A percentile compares a stretch with the other conserved stretches of the same genome.
These are phyloP conservation scores for Pestalotiopsis sp. DNA, from an alignment of 2,329 filamentous ascomycete genomes.

Conservation along the genomic window DNA sequence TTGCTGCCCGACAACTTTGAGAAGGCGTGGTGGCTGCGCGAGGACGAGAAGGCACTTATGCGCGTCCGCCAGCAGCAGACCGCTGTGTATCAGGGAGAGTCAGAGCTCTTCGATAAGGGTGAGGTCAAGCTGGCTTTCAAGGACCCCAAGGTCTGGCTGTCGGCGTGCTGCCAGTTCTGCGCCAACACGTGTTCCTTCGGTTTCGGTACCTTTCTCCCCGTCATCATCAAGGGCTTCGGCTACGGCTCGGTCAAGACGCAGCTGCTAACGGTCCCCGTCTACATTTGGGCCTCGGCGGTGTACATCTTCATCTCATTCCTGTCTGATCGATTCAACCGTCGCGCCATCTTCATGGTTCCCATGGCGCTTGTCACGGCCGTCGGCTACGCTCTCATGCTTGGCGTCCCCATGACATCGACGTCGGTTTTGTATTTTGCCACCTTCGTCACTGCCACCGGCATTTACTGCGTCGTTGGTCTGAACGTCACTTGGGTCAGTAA, in stretches of 20 bases:
- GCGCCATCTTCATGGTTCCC: constrained; percentile 17
- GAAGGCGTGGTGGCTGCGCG: constrained; percentile 17
- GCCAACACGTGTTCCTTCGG: constrained; percentile 13
- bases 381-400: constrained; percentile 16
- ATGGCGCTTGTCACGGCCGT: constrained; percentile 11
- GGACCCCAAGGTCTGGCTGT: constrained; percentile 19
- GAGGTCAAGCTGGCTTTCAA: constrained; percentile 20
- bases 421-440: constrained; percentile 19
- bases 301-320: constrained; percentile 14
- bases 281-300: constrained; percentile 14
- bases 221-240: constrained; percentile 16
- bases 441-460: constrained; percentile 20
- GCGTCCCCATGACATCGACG: constrained; percentile 4
- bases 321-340: constrained; percentile 15
- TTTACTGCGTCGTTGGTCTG: constrained; percentile 22
- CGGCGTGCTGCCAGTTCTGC: constrained; percentile 10
- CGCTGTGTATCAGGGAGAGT: constrained; percentile 13
- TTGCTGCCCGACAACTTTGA: constrained; percentile 20
- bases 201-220: constrained; percentile 12
- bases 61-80: constrained; percentile 16
- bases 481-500: constrained; percentile 23
- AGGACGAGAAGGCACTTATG: constrained; percentile 20
- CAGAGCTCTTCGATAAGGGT: constrained; percentile 15
- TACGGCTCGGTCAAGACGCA: constrained; percentile 10
- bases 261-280: constrained; percentile 16